Evolutionary conservation across 768 basidiomycete species (phyloP).

Genomic region (Mycena capillaripes): DNA sequence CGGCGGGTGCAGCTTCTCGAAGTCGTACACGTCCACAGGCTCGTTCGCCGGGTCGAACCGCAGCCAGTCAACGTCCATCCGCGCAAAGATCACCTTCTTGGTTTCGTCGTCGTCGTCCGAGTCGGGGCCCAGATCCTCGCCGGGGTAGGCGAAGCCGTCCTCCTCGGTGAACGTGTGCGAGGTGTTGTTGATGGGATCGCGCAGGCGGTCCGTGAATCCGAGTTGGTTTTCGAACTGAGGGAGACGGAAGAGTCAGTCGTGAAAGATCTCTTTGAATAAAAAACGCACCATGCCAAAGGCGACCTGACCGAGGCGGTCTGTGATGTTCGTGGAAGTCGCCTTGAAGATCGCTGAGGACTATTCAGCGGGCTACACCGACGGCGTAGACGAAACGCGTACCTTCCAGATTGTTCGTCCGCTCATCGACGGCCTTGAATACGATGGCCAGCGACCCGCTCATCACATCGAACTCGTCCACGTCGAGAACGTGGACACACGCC

Average conservation of each 20-base stretch:
- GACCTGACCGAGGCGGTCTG: constrained; percentile 16
- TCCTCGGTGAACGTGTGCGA: constrained; percentile 14
- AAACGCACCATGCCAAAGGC: constrained; percentile 36
- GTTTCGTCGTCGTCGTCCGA: constrained; percentile 28
- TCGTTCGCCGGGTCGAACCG: constrained; percentile 14
- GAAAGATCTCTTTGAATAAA: neutral
- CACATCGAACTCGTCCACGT: constrained; percentile 15
- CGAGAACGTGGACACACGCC: constrained; percentile 21
- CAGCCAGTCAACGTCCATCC: neutral
- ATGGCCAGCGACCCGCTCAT: constrained; percentile 26
- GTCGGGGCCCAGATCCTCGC: constrained; percentile 25
- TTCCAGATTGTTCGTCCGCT: constrained; percentile 22
- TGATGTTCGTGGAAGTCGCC: constrained; percentile 8
- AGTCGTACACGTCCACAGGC: constrained; percentile 18
- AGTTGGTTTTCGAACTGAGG: constrained; percentile 18
- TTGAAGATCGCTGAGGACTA: constrained; percentile 13
- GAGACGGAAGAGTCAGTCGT: neutral
- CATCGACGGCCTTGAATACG: constrained; percentile 31
- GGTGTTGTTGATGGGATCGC: constrained; percentile 27
- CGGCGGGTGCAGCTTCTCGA: constrained; percentile 18
- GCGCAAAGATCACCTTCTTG: constrained; percentile 6
- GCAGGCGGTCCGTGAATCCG: neutral
- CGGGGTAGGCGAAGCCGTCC: constrained; percentile 15
- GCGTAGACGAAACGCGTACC: neutral
- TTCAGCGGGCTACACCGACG: neutral